Evolutionary conservation across 1,284 basidiomycete species (phyloP).

Genomic region (Exobasidium rhododendri): DNA sequence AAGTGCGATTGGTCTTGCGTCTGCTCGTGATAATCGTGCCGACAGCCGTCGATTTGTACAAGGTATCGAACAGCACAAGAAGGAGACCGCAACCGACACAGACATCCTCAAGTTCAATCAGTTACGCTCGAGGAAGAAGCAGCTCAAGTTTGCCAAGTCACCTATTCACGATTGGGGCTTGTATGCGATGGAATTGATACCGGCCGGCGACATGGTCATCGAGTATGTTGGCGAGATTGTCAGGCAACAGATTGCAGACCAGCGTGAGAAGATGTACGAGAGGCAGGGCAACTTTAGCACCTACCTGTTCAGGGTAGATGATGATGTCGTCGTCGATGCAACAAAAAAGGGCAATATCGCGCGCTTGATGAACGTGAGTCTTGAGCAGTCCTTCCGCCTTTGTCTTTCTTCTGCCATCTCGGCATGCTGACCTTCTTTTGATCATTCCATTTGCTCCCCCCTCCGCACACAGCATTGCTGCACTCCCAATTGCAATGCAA

Average conservation of each 20-base stretch:
- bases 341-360: constrained; percentile 96
- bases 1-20: constrained; percentile 60
- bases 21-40: constrained; percentile 85
- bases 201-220: constrained; percentile 95
- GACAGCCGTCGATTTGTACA: constrained; percentile 87
- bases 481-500: constrained; percentile 93
- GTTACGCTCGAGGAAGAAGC: constrained; percentile 94
- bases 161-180: constrained; percentile 98
- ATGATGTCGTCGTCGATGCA: constrained; percentile 73
- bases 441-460: too few species aligned
- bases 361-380: constrained; percentile 44
- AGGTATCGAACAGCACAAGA: constrained; percentile 91
- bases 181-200: constrained; percentile 65
- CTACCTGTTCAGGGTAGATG: constrained; percentile 57
- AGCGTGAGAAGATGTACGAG: constrained; percentile 93
- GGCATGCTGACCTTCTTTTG: constrained; percentile 1
- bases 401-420: not conserved
- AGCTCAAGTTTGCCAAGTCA: constrained; percentile 88
- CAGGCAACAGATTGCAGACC: constrained; percentile 90
- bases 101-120: constrained; percentile 92
- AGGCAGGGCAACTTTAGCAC: constrained; percentile 59
- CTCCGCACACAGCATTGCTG: constrained; percentile 99
- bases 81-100: constrained; percentile 59
- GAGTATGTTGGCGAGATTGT: constrained; percentile 99
- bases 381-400: constrained; percentile 7